Conservation (phyloP, 2,329 filamentous ascomycete genomes). For the Nothopassalora personata region DNA sequence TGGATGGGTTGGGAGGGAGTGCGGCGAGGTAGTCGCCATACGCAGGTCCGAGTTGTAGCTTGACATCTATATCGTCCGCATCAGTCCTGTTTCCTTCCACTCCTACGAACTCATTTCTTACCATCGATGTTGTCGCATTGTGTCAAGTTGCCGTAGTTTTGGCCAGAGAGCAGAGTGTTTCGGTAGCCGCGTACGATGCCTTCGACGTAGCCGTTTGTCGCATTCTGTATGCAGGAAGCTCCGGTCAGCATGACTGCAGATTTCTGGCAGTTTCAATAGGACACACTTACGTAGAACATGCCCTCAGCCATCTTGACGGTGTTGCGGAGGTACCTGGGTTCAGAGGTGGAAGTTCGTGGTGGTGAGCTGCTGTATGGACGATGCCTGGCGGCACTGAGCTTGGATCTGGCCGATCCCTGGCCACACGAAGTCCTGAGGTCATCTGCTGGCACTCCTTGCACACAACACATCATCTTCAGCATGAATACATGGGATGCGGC, state of each 20-base stretch:
- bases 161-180: slow-evolving; percentile 81
- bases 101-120: slow-evolving; percentile 37
- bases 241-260: slow-evolving; percentile 18
- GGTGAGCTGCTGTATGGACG: neutral
- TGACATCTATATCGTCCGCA: slow-evolving; percentile 65
- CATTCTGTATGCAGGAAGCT: slow-evolving; percentile 42
- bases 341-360: neutral
- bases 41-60: slow-evolving; percentile 90
- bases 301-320: slow-evolving; percentile 39
- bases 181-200: slow-evolving; percentile 96
- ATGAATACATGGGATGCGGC: too few relatives aligned
- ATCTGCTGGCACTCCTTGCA: neutral
- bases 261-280: slow-evolving; percentile 32
- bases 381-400: neutral
- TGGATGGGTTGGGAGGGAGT: slow-evolving; percentile 93
- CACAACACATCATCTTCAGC: neutral
- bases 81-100: slow-evolving; percentile 10
- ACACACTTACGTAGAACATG: slow-evolving; percentile 33
- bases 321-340: slow-evolving; percentile 3
- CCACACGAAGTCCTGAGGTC: neutral
- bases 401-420: neutral
- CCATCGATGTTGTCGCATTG: slow-evolving; percentile 98
- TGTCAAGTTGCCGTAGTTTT: slow-evolving; percentile 91
- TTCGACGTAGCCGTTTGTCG: slow-evolving; percentile 75
- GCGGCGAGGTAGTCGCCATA: slow-evolving; percentile 96